Evolutionary conservation across 2,329 filamentous ascomycete genomes (phyloP), one percentile per base, ranked within the genome.

Genomic region (Microdochium nivale): DNA sequence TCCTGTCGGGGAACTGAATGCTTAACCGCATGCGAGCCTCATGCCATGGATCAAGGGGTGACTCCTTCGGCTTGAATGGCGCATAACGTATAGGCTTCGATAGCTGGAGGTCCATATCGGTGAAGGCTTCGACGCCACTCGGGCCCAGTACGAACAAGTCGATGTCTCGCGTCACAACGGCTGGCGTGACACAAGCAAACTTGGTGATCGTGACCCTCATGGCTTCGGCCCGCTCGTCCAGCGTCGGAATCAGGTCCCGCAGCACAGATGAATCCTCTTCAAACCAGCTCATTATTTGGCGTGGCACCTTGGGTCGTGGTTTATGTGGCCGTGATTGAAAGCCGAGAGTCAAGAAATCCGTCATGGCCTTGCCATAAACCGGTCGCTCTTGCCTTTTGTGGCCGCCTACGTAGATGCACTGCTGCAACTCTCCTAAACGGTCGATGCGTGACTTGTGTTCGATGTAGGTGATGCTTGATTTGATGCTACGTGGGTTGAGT

Each of bases 1-100:
- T 82, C 65, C 91, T 96, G 67, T 99, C 94, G 0, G 95, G 94
- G 65, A 99, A 99, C 46, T 95, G 94, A 55, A 99, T 96, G 3
- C 89, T 95, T 16, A 95, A 77, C 23, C 90, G 86, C 79, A 96
- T 94, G 19, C 92, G 88, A 14, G 92, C 83, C 68, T 96, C 90
- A 59, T 99, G 94, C 78, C 94, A 96, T 1, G 91, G 90, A 63
- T 99, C 92, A 1, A 76, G 68, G 0, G 79, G 75, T 10, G 78
- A 64, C 58, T 78, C 74, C 56, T 78, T 77, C 9, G 79, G 79
- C 62, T 77, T 74, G 60, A 75, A 85, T 46, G 73, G 81, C 40
- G 74, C 77, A 67, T 71, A 80, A 54, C 72, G 77, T 46, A 76
- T 74, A 9, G 74, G 81, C 13, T 74, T 74, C 3, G 83, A 80